A percentile compares a stretch with the other conserved stretches of the same genome.
These are phyloP conservation scores for Fimicolochytrium jonesii DNA, from an alignment of 192 early-diverging fungal species.

Conservation along the genomic window DNA sequence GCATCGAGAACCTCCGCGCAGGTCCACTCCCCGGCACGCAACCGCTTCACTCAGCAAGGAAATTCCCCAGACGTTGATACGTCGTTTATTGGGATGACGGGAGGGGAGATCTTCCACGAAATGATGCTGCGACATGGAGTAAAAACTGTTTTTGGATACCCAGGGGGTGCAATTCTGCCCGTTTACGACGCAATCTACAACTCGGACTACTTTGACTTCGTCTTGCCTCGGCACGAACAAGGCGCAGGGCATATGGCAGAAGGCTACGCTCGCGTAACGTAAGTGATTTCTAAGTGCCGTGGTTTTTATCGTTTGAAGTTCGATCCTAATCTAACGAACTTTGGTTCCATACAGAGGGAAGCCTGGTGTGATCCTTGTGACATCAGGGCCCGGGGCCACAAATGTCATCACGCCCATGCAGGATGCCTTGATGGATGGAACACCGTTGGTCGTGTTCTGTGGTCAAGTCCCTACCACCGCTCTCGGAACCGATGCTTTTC, in stretches of 20 bases:
- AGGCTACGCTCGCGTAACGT: conserved; percentile 89
- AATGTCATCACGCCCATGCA: conserved; percentile 98
- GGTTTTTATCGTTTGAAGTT: conserved; percentile 4
- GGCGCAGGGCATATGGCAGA: conserved; percentile 99
- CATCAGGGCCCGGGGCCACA: conserved; percentile 94
- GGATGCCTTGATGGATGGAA: conserved; percentile 92
- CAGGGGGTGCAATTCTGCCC: conserved; percentile 96
- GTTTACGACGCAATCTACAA: conserved; percentile 99
- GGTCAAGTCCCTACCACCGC: conserved; percentile 90
- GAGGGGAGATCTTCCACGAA: conserved; percentile 98
- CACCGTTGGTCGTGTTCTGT: conserved; percentile 90
- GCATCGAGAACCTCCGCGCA: too few relatives aligned
- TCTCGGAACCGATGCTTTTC: conserved; percentile 96
- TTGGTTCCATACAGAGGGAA: conserved; percentile 70
- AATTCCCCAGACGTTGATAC: conserved; percentile 2
- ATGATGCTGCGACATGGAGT: conserved; percentile 96
- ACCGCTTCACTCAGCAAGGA: neutral
- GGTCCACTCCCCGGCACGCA: neutral
- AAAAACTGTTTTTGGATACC: conserved; percentile 95
- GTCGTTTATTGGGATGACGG: conserved; percentile 89
- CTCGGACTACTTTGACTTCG: conserved; percentile 91
- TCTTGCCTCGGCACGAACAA: conserved; percentile 96
- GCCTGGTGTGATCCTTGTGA: conserved; percentile 76
- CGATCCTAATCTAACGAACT: too few relatives aligned
- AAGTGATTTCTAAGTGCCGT: conserved; percentile 18